Conservation (phyloP, 2,329 filamentous ascomycete species). For the Fusarium camptoceras region DNA sequence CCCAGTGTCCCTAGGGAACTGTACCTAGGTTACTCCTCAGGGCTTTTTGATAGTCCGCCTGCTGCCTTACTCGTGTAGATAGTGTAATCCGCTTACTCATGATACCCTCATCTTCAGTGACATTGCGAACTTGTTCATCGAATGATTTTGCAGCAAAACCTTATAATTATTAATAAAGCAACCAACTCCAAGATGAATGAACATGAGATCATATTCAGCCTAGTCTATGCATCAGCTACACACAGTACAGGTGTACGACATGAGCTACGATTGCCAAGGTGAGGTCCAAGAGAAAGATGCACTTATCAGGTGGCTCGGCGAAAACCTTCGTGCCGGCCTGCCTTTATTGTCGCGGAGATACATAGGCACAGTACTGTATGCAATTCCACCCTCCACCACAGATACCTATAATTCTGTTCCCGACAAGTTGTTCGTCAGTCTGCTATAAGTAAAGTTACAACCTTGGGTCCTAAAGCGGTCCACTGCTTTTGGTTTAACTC, state of each 20-base stretch:
- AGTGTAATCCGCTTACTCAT: slow-evolving; percentile 4
- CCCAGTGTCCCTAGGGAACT: neutral
- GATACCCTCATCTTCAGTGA: neutral
- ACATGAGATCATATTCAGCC: neutral
- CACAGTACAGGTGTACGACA: slow-evolving; percentile 16
- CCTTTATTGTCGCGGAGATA: slow-evolving; percentile 11
- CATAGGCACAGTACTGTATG: neutral
- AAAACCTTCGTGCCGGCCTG: slow-evolving; percentile 1
- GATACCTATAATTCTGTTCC: neutral
- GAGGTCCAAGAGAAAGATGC: slow-evolving; percentile 16
- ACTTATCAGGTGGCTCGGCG: slow-evolving; percentile 7
- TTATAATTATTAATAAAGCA: neutral
- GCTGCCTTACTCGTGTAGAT: neutral
- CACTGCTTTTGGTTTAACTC: no score
- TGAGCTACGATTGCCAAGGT: slow-evolving; percentile 7
- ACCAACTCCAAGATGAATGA: slow-evolving; percentile 4
- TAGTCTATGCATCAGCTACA: neutral
- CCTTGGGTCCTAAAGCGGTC: no score
- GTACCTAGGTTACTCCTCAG: neutral
- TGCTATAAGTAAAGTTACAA: no score
- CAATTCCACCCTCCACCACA: neutral
- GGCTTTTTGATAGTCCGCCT: neutral
- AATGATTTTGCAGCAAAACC: neutral
- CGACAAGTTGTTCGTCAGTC: no score
- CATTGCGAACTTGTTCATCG: neutral